Evolutionary conservation across 2,329 filamentous ascomycete species (phyloP).

Genomic region (Alternaria gansuensis): DNA sequence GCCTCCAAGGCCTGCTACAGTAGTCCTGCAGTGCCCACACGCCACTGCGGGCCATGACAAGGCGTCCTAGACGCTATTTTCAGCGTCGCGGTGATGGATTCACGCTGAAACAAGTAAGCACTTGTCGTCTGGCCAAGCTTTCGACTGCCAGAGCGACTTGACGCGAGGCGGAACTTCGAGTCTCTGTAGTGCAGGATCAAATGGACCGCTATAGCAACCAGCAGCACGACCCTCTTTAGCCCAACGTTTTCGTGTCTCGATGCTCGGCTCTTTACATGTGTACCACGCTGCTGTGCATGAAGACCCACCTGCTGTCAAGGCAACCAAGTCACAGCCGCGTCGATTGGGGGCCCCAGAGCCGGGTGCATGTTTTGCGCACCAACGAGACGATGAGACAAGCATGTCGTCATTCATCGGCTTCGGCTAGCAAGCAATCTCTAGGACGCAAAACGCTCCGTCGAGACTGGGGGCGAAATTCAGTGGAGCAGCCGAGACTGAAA

Average conservation of each 20-base stretch:
- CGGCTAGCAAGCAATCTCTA: constrained; percentile 5
- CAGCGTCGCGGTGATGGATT: neutral
- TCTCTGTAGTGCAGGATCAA: constrained; percentile 6
- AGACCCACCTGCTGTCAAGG: constrained; percentile 21
- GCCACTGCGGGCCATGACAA: neutral
- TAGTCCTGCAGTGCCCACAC: constrained; percentile 3
- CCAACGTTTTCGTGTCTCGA: constrained; percentile 2
- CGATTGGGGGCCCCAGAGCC: constrained; percentile 2
- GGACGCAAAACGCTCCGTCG: constrained; percentile 9
- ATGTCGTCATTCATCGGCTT: constrained; percentile 25
- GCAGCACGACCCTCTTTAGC: constrained; percentile 8
- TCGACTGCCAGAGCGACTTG: neutral
- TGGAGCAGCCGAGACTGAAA: neutral
- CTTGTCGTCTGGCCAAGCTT: constrained; percentile 15
- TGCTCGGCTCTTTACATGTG: neutral
- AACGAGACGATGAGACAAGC: constrained; percentile 18
- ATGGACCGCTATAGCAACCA: constrained; percentile 1
- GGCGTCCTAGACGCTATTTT: constrained; percentile 10
- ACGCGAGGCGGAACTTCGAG: neutral
- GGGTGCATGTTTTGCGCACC: constrained; percentile 2
- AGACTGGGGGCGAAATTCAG: neutral
- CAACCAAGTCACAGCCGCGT: constrained; percentile 16
- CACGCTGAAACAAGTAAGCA: constrained; percentile 15
- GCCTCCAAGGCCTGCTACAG: constrained; percentile 5
- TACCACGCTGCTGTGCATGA: neutral